Conservation (phyloP, 768 basidiomycete genomes). For the Tubosaeta sp. region DNA sequence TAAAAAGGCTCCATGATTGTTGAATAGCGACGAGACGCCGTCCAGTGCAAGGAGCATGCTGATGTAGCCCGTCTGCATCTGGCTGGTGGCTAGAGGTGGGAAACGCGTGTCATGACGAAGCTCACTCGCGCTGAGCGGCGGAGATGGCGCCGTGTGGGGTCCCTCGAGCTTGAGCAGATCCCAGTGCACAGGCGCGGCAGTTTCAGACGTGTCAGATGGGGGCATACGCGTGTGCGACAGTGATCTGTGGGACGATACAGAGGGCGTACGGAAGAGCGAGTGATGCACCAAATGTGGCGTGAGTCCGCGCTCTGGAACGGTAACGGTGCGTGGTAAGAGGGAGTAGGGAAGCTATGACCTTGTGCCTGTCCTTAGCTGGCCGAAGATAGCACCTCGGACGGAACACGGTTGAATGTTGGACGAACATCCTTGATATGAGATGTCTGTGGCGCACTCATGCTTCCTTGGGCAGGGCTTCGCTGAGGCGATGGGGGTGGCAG, state of each 20-base stretch:
- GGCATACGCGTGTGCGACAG: slow-evolving; percentile 13
- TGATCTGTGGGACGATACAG: slow-evolving; percentile 17
- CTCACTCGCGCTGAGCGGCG: slow-evolving; percentile 10
- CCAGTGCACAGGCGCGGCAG: neutral
- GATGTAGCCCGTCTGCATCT: slow-evolving; percentile 46
- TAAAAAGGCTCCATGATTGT: slow-evolving; percentile 52
- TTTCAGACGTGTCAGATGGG: neutral
- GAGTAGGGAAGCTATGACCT: neutral
- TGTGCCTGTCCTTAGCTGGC: slow-evolving; percentile 8
- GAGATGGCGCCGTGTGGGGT: neutral
- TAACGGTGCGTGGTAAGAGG: neutral
- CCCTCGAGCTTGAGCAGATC: neutral
- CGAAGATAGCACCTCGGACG: slow-evolving; percentile 13
- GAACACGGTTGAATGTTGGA: slow-evolving; percentile 7
- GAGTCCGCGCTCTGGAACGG: slow-evolving; percentile 6
- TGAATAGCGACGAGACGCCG: slow-evolving; percentile 47
- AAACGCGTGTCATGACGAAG: slow-evolving; percentile 18
- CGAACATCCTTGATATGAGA: slow-evolving; percentile 12
- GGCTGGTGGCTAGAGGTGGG: slow-evolving; percentile 19
- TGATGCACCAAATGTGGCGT: slow-evolving; percentile 9
- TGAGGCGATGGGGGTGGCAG: slow-evolving; percentile 16
- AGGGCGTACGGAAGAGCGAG: neutral
- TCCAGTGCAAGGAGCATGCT: slow-evolving; percentile 62
- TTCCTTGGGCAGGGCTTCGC: slow-evolving; percentile 14
- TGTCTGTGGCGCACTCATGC: slow-evolving; percentile 13